These are phyloP conservation scores for Nannizziopsis barbatae DNA, from an alignment of 2,329 filamentous ascomycete species.

Conservation along the genomic window DNA sequence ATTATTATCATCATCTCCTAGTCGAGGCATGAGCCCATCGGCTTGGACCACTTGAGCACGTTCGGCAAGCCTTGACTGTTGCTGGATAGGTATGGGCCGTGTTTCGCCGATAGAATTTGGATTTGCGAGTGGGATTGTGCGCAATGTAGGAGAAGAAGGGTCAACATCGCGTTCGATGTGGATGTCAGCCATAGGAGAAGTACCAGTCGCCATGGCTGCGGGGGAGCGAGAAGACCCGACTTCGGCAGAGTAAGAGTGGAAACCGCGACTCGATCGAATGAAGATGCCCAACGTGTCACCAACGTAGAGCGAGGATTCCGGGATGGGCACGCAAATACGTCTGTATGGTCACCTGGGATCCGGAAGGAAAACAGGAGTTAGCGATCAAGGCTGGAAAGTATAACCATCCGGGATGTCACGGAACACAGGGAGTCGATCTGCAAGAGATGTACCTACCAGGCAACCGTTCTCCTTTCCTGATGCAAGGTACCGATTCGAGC, in stretches of 20 bases:
- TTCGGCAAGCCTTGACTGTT: constrained; percentile 12
- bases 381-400: too few species aligned
- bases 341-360: too few species aligned
- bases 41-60: constrained; percentile 10
- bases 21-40: constrained; percentile 3
- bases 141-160: constrained; percentile 1
- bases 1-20: constrained; percentile 5
- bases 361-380: too few species aligned
- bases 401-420: too few species aligned
- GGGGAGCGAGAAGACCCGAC: neutral
- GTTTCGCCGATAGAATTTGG: neutral
- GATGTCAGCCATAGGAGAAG: constrained; percentile 6
- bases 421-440: too few species aligned
- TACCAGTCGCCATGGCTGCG: constrained; percentile 9
- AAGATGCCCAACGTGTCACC: too few species aligned
- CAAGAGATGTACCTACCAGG: too few species aligned
- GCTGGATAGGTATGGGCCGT: constrained; percentile 6
- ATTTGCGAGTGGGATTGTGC: neutral
- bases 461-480: too few species aligned
- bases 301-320: too few species aligned
- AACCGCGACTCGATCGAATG: neutral
- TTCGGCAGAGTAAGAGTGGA: neutral
- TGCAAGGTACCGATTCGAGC: too few species aligned
- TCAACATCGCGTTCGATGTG: constrained; percentile 5
- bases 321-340: too few species aligned